phyloP scores from a whole-genome alignment of 2,329 filamentous ascomycete species.

The Davidsoniella eucalypti region DNA sequence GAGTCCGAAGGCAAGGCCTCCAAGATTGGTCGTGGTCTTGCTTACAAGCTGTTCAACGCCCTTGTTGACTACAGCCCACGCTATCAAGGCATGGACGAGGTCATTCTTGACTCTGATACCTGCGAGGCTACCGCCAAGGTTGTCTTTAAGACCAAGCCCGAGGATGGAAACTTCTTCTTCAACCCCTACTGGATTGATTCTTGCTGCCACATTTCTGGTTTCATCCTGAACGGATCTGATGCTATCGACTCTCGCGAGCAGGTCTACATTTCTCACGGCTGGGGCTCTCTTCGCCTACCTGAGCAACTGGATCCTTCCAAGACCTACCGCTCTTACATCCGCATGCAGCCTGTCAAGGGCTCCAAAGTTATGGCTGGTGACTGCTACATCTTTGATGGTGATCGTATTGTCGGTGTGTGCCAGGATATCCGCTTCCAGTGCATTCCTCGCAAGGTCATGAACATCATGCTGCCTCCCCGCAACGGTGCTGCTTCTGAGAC shows the following conservation, averaged over 20 bases:
- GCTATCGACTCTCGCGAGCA: conserved; percentile 36
- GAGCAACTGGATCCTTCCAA: conserved; percentile 29
- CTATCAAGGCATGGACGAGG: conserved; percentile 42
- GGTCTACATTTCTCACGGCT: conserved; percentile 44
- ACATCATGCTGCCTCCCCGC: conserved; percentile 48
- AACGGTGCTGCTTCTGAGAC: conserved; percentile 27
- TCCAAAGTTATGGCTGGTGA: conserved; percentile 34
- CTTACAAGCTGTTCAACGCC: conserved; percentile 52
- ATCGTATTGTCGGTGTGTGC: conserved; percentile 30
- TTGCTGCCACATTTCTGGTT: conserved; percentile 41
- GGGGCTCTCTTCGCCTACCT: conserved; percentile 35
- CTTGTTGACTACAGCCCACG: conserved; percentile 38
- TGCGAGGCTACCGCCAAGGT: conserved; percentile 36
- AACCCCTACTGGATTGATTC: conserved; percentile 44
- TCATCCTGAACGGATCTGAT: conserved; percentile 43
- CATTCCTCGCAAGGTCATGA: conserved; percentile 48
- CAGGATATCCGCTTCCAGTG: conserved; percentile 49
- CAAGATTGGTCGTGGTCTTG: conserved; percentile 57
- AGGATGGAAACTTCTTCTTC: conserved; percentile 37
- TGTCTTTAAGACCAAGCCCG: conserved; percentile 29
- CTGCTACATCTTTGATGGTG: conserved; percentile 37
- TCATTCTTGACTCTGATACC: conserved; percentile 37
- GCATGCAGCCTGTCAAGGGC: conserved; percentile 37
- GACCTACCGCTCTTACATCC: conserved; percentile 39
- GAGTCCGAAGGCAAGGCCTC: conserved; percentile 50